A percentile compares a stretch with the other conserved stretches of the same genome.
Evolutionary conservation across 345 rosid genomes (phyloP).

Genomic region (Excoecaria cochinchinensis): DNA sequence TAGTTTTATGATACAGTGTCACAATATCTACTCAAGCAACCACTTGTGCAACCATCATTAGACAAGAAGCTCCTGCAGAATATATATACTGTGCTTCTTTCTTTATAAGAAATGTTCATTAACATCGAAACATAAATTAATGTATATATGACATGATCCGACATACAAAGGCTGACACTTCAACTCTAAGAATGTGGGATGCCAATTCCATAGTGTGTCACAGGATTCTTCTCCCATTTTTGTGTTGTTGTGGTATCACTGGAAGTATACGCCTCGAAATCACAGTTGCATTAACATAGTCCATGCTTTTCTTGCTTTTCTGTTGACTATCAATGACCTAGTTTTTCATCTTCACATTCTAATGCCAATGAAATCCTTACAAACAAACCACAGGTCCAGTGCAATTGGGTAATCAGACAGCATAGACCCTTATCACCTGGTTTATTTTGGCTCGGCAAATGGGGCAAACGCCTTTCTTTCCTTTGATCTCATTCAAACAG

Average conservation of each 20-base stretch:
- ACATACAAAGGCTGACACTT: not conserved
- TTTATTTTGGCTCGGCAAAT: conserved; percentile 23
- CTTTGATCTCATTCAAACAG: conserved; percentile 29
- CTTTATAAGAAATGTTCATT: not conserved
- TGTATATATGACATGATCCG: not conserved
- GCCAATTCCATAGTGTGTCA: not conserved
- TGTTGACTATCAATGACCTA: not conserved
- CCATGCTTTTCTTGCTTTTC: not conserved
- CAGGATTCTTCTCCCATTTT: not conserved
- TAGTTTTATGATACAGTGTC: too few species aligned
- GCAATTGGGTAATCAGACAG: conserved; percentile 19
- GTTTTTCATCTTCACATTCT: not conserved
- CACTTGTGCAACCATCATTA: not conserved
- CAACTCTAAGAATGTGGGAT: not conserved
- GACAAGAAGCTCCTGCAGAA: not conserved
- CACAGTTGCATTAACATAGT: not conserved
- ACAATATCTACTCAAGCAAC: not conserved
- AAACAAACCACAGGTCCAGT: not conserved
- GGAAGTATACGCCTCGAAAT: not conserved
- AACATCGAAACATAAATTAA: not conserved
- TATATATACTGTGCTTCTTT: not conserved
- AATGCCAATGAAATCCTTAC: not conserved
- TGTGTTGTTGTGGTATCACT: not conserved
- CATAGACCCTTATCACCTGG: conserved; percentile 26
- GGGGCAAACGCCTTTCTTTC: conserved; percentile 29